Evolutionary conservation across 768 basidiomycete genomes (phyloP).

Genomic region (Leccinum longicurvipes): DNA sequence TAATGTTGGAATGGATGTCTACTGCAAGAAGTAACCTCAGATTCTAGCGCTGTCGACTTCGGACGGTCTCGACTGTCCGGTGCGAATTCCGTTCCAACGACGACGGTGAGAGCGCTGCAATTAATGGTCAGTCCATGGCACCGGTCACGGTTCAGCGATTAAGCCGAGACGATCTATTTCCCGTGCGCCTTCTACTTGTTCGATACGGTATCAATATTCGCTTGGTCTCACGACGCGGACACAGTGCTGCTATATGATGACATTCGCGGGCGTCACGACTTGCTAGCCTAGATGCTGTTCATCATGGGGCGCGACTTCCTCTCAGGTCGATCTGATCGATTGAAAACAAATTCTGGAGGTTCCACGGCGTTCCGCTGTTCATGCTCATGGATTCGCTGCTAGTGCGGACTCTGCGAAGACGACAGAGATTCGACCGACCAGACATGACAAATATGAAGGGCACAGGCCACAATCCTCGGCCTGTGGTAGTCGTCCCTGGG

Average conservation of each 20-base stretch:
- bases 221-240: background rate
- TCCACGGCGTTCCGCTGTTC: background rate
- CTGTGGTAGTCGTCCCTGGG: background rate
- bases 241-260: background rate
- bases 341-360: background rate
- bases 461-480: background rate
- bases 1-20: background rate
- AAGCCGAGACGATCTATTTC: background rate
- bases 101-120: background rate
- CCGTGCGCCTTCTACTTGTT: background rate
- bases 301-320: background rate
- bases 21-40: background rate
- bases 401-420: background rate
- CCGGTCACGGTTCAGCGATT: background rate
- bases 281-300: background rate
- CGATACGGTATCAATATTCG: background rate
- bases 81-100: conserved; percentile 3
- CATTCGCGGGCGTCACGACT: conserved; percentile 21
- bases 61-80: background rate
- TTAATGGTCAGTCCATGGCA: background rate
- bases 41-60: background rate
- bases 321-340: background rate
- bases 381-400: background rate
- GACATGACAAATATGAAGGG: conserved; percentile 1
- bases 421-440: background rate